Conservation (phyloP, 1,284 basidiomycete genomes). For the Vanrija sp. region DNA sequence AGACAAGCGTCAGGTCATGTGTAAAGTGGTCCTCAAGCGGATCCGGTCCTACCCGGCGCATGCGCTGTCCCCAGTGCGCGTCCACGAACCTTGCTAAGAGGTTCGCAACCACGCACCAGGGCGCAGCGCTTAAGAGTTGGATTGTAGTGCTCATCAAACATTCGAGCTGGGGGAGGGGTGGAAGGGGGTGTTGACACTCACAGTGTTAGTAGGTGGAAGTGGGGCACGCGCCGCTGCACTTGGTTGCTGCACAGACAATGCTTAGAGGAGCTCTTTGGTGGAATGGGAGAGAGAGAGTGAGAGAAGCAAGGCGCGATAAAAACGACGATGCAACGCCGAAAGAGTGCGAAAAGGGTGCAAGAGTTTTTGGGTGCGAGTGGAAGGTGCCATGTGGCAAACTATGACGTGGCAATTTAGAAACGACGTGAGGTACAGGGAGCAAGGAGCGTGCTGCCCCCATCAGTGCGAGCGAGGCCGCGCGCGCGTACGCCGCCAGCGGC, state of each 20-base stretch:
- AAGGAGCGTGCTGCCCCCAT: too few species aligned
- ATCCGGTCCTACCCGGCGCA: slow-evolving; percentile 39
- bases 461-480: too few species aligned
- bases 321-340: neutral
- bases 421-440: too few species aligned
- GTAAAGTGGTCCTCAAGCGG: slow-evolving; percentile 40
- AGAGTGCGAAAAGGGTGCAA: neutral
- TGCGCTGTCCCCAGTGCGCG: slow-evolving; percentile 10
- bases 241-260: too few species aligned
- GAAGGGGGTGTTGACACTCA: slow-evolving; percentile 3
- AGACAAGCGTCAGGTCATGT: slow-evolving; percentile 41
- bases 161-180: slow-evolving; percentile 3
- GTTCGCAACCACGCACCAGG: slow-evolving; percentile 16
- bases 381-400: too few species aligned
- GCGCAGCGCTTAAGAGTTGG: slow-evolving; percentile 38
- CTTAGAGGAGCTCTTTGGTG: too few species aligned
- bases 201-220: neutral
- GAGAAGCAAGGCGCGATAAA: neutral
- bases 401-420: too few species aligned
- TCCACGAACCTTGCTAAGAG: slow-evolving; percentile 31
- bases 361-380: too few species aligned
- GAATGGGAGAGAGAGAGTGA: neutral
- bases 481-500: too few species aligned
- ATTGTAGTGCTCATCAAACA: slow-evolving; percentile 40
- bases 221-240: too few species aligned